These are phyloP conservation scores for Cercospora canescens DNA, from an alignment of 2,329 filamentous ascomycete genomes.

Conservation along the genomic window DNA sequence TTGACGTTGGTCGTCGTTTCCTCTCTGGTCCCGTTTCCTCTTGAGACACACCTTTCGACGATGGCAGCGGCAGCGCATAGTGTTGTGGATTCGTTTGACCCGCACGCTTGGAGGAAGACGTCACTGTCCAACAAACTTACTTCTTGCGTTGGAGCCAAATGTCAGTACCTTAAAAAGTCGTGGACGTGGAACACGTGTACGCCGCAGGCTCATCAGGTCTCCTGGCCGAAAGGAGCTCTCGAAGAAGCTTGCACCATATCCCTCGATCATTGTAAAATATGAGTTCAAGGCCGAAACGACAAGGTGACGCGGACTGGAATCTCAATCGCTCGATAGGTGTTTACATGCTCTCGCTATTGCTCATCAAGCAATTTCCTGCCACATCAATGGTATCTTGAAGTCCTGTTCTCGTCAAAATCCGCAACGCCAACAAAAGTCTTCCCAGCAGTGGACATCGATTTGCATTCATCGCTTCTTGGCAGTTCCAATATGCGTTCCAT, in stretches of 20 bases:
- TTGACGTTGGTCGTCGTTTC: neutral
- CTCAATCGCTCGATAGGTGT: neutral
- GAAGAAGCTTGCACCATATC: too few relatives aligned
- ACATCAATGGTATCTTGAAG: slow-evolving; percentile 1
- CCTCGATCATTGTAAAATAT: too few relatives aligned
- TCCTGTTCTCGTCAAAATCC: slow-evolving; percentile 8
- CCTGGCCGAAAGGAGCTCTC: too few relatives aligned
- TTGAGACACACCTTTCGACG: neutral
- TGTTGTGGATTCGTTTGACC: neutral
- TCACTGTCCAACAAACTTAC: neutral
- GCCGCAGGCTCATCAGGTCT: neutral
- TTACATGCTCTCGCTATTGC: neutral
- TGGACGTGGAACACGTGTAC: neutral
- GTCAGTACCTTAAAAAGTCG: neutral
- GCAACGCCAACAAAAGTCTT: neutral
- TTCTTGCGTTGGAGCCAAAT: neutral
- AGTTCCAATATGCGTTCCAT: slow-evolving; percentile 90
- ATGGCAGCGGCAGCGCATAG: neutral
- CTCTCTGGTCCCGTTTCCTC: neutral
- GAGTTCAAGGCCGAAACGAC: too few relatives aligned
- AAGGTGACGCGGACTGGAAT: too few relatives aligned
- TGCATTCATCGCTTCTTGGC: slow-evolving; percentile 58
- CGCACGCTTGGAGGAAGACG: neutral
- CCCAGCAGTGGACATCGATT: neutral
- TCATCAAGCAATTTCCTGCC: neutral